phyloP scores from a whole-genome alignment of 1,284 basidiomycete genomes.

The Naganishia sp. region DNA sequence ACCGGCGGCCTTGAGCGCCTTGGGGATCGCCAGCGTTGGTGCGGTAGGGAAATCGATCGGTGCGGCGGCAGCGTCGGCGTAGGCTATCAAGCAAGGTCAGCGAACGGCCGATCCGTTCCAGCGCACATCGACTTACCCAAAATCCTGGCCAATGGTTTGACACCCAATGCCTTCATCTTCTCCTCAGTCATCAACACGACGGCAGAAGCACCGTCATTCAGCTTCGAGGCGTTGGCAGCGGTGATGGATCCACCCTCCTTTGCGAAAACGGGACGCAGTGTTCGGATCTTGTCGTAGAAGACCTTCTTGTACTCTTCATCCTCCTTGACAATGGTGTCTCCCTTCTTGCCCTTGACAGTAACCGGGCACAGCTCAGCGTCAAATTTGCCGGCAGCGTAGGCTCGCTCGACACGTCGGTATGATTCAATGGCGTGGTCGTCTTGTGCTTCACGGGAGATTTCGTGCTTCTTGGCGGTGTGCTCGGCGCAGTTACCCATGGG shows the following conservation, averaged over 20 bases:
- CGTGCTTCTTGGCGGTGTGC: slow-evolving; percentile 76
- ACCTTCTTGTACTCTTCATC: slow-evolving; percentile 98
- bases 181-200: slow-evolving; percentile 89
- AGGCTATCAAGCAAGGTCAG: slow-evolving; percentile 62
- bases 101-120: slow-evolving; percentile 48
- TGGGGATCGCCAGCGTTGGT: slow-evolving; percentile 86
- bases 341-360: slow-evolving; percentile 93
- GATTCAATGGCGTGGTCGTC: slow-evolving; percentile 92
- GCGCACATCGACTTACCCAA: slow-evolving; percentile 65
- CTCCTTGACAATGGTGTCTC: slow-evolving; percentile 82
- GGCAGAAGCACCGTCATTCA: slow-evolving; percentile 97
- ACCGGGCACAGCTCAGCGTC: slow-evolving; percentile 87
- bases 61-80: slow-evolving; percentile 93
- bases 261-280: slow-evolving; percentile 84
- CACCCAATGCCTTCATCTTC: slow-evolving; percentile 81
- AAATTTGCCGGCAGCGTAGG: slow-evolving; percentile 85
- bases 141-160: slow-evolving; percentile 87
- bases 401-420: slow-evolving; percentile 85
- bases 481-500: slow-evolving; percentile 97
- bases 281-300: slow-evolving; percentile 86
- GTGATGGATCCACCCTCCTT: slow-evolving; percentile 84
- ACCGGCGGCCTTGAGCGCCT: slow-evolving; percentile 84
- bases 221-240: slow-evolving; percentile 90
- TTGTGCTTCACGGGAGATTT: slow-evolving; percentile 79
- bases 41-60: slow-evolving; percentile 98